Evolutionary conservation across 768 basidiomycete species (phyloP).

Genomic region (Cystobasidium ongulense): DNA sequence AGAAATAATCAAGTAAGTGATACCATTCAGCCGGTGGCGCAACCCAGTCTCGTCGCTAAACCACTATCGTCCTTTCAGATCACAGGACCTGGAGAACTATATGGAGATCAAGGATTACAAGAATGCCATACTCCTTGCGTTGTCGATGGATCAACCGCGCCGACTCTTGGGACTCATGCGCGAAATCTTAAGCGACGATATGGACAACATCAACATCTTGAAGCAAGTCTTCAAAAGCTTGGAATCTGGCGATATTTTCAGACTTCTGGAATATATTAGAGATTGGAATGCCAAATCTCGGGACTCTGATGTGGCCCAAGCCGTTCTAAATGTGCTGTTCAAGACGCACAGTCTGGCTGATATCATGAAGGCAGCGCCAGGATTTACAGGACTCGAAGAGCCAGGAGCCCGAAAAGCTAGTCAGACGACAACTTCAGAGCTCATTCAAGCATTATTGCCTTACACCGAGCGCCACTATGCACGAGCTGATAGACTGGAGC

Average conservation of each 20-base stretch:
- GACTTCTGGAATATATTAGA: slow-evolving; percentile 69
- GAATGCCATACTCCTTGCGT: slow-evolving; percentile 79
- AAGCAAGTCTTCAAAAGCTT: slow-evolving; percentile 75
- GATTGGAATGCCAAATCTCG: slow-evolving; percentile 95
- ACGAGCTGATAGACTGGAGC: slow-evolving; percentile 73
- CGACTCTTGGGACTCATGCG: slow-evolving; percentile 67
- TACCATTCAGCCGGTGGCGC: background rate
- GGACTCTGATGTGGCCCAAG: slow-evolving; percentile 76
- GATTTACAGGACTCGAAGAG: slow-evolving; percentile 31
- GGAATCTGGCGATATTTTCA: slow-evolving; percentile 63
- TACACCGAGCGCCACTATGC: slow-evolving; percentile 89
- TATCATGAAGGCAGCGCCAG: slow-evolving; percentile 59
- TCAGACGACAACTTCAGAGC: slow-evolving; percentile 53
- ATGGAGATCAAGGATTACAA: slow-evolving; percentile 78
- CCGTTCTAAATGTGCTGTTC: slow-evolving; percentile 68
- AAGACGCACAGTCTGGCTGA: slow-evolving; percentile 68
- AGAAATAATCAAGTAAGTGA: slow-evolving; percentile 69
- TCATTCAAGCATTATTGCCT: slow-evolving; percentile 77
- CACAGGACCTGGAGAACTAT: slow-evolving; percentile 87
- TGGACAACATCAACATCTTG: slow-evolving; percentile 63
- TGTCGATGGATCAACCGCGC: slow-evolving; percentile 88
- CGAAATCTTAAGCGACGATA: slow-evolving; percentile 36
- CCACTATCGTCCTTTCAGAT: slow-evolving; percentile 48
- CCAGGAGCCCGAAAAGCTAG: slow-evolving; percentile 31
- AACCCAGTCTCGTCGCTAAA: slow-evolving; percentile 48